These are phyloP conservation scores for Ceratobasidium sp. DNA, from an alignment of 1,284 basidiomycete species.

Conservation along the genomic window DNA sequence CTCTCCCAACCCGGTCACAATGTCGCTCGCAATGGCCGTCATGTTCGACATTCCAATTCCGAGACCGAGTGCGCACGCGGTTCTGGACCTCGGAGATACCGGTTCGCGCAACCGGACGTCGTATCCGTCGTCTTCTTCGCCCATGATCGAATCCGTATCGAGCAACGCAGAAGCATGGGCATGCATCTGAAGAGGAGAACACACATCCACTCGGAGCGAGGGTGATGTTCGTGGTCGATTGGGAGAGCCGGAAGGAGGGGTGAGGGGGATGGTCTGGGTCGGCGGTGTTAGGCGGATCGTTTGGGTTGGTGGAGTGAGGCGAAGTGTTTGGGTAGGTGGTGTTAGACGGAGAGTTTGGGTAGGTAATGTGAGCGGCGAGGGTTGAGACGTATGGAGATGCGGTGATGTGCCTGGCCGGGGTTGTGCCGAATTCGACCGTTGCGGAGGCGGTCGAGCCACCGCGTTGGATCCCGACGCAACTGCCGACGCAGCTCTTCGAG, in stretches of 20 bases:
- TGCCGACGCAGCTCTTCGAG: neutral
- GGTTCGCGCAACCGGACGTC: neutral
- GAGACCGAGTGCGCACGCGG: neutral
- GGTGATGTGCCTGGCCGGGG: neutral
- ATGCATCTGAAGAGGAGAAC: neutral
- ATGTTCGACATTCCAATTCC: neutral
- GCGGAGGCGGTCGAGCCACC: neutral
- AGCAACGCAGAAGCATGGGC: neutral
- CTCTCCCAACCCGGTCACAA: neutral
- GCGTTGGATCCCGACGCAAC: neutral
- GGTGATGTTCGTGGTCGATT: neutral
- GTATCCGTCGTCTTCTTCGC: neutral
- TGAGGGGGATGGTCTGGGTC: neutral
- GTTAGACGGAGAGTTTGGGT: neutral
- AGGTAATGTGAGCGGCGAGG: neutral
- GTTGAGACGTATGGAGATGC: neutral
- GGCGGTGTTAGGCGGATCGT: neutral
- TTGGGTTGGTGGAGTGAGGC: neutral
- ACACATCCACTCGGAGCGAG: no score
- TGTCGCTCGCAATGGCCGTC: conserved; percentile 17
- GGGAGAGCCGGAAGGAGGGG: neutral
- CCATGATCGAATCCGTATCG: neutral
- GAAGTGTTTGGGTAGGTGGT: neutral
- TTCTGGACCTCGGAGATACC: neutral
- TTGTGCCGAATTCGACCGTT: neutral